Base-by-base conservation (phyloP, 192 early-diverging fungal genomes). In the Coemansia sp. region DNA sequence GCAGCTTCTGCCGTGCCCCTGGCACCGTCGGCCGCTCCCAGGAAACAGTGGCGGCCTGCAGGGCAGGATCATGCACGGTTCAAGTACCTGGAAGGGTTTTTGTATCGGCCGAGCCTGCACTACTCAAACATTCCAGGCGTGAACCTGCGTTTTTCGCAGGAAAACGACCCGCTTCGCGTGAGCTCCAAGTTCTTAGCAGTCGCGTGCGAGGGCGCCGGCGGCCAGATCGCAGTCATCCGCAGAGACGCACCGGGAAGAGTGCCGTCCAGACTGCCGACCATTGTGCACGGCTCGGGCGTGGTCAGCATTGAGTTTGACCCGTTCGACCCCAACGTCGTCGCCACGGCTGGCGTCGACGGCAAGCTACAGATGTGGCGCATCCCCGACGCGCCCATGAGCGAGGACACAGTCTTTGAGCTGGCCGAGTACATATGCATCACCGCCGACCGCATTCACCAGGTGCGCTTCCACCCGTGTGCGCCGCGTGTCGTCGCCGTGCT, bases 141-240 rank as follows among this genome's bases (percentile, higher is more conserved):
- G 9, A 71, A 83, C 51, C 43, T 64, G 55, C 62, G 72, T 33
- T 72, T 85, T 34, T 72, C 75, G 8, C 76, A 73, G 52, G 74
- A 76, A 32, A 76, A 71, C 20, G 68, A 79, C 34, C 64, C 70
- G 2, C 51, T 71, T 22, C 65, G 88, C 78, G 83, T 79, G 1
- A 91, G 88, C 54, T 36, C 64, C 53, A 85, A 77, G 64, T 91
- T 86, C 39, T 73, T 95, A 52, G 91, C 93, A 1, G 84, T 94
- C 22, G 87, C 93, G 14, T 78, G 93, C 45, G 66, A 81, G 15
- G 95, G 94, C 20, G 81, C 88, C 35, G 95, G 95, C 22, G 95
- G 95, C 18, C 86, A 92, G 64, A 64, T 97, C 54, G 92, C 85
- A 2, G 82, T 96, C 28, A 78, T 91, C 64, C 80, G 87, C n/a